Base-by-base conservation (phyloP, 78 protist genomes). In the Dictyostelium purpureum region DNA sequence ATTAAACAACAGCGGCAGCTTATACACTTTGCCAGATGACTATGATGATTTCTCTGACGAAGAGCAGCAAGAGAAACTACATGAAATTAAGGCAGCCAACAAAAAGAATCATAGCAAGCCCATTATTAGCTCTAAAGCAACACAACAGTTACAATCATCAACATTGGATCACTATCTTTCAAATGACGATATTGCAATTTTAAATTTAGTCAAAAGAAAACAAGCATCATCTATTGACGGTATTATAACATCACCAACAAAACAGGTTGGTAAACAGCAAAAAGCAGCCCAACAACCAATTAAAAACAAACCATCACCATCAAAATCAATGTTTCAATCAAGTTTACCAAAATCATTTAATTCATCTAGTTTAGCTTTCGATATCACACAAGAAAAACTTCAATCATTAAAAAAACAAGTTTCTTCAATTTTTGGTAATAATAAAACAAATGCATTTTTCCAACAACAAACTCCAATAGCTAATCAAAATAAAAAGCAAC, bases 21-120 rank as follows among this genome's bases (percentile, higher is more conserved):
- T 75, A 28, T 75, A 19, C 43, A 75, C 79, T 24, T 38, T 45
- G 28, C 79, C 79, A 24, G 79, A 73, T 31, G 35, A 26, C 1
- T 49, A 73, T 47, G 81, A 75, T 75, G 81, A 75, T 6, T 51
- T 75, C 19, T 75, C 81, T 19, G 78, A 71, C 16, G 81, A 75
- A 75, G 81, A 75, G 35, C 43, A 75, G 52, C 38, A 51, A 52
- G 61, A 75, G 35, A 47, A 35, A 75, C 26, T 43, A 51, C 37
- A 57, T 75, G 47, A 51, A 63, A 31, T 63, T 31, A 28, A 11
- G 12, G 6, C 65, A 57, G 9, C 6, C 33, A 7, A 26, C 54
- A 33, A 21, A 45, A 52, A 24, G 28, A 16, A 31, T 49, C 24
- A 38, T 67, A 38, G 28, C 0, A 66, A 38, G 7, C 19, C 51